These are phyloP conservation scores for Populus hybrid DNA, from an alignment of 441 rosid genomes.

Conservation along the genomic window DNA sequence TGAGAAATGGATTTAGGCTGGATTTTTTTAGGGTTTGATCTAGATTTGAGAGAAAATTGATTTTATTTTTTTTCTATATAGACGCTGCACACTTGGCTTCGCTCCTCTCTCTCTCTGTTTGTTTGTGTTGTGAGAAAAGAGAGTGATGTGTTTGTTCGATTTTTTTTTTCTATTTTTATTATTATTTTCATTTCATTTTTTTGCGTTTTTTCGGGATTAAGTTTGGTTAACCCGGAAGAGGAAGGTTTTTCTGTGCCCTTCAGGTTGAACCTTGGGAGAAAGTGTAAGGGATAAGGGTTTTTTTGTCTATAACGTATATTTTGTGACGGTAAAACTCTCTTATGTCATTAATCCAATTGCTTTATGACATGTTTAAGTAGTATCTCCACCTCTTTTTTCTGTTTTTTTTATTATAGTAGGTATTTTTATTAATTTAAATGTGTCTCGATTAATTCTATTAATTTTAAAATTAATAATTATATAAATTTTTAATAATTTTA, in stretches of 20 bases:
- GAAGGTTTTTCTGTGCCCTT: not conserved
- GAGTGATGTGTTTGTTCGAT: not conserved
- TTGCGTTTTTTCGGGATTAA: not conserved
- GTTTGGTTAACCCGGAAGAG: not conserved
- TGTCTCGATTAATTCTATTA: too few species aligned
- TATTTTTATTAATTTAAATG: accelerated
- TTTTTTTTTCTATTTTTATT: not conserved
- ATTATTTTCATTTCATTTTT: not conserved
- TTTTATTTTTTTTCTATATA: not conserved
- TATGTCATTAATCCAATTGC: not conserved
- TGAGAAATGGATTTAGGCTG: not conserved
- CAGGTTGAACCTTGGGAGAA: not conserved
- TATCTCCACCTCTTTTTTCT: not conserved
- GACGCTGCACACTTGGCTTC: not conserved
- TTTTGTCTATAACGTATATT: not conserved
- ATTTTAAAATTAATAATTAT: too few species aligned
- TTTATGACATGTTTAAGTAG: not conserved
- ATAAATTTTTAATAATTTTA: too few species aligned
- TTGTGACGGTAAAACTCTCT: not conserved
- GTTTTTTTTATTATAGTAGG: too few species aligned
- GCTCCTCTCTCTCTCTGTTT: slow-evolving; percentile 1
- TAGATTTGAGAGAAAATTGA: not conserved
- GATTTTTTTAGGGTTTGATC: not conserved
- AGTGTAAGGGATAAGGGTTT: not conserved
- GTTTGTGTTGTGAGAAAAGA: not conserved